phyloP scores from a whole-genome alignment of 805 yeast species.

The Nakazawaea sp. region DNA sequence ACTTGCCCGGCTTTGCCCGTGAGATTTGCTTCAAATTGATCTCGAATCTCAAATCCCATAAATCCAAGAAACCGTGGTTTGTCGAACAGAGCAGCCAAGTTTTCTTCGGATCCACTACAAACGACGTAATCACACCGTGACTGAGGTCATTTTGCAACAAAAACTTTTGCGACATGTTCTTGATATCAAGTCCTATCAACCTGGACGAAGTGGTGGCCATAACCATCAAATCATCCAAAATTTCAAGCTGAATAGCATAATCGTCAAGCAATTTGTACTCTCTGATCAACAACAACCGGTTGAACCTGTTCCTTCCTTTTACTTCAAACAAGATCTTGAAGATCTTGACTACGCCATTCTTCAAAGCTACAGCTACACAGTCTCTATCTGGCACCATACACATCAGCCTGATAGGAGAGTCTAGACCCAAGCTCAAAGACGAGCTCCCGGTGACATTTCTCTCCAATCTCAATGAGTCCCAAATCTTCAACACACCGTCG shows the following conservation, averaged over 20 bases:
- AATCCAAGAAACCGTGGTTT: slow-evolving; percentile 57
- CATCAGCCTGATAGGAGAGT: slow-evolving; percentile 42
- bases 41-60: slow-evolving; percentile 79
- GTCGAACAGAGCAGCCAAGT: slow-evolving; percentile 77
- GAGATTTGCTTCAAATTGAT: slow-evolving; percentile 56
- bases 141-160: slow-evolving; percentile 45
- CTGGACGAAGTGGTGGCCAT: slow-evolving; percentile 47
- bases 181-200: slow-evolving; percentile 49
- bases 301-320: slow-evolving; percentile 15
- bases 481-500: slow-evolving; percentile 62
- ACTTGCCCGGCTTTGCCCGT: slow-evolving; percentile 31
- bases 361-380: slow-evolving; percentile 50
- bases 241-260: slow-evolving; percentile 36
- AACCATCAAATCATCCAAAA: slow-evolving; percentile 34
- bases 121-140: slow-evolving; percentile 61
- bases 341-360: slow-evolving; percentile 37
- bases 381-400: slow-evolving; percentile 46
- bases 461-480: slow-evolving; percentile 69
- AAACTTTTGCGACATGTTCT: slow-evolving; percentile 39
- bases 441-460: slow-evolving; percentile 51
- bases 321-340: slow-evolving; percentile 29
- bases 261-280: slow-evolving; percentile 28
- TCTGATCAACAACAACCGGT: slow-evolving; percentile 27
- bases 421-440: slow-evolving; percentile 36
- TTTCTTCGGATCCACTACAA: slow-evolving; percentile 45